phyloP scores from a whole-genome alignment of 2,329 filamentous ascomycete species.

The Epichloe sibirici region DNA sequence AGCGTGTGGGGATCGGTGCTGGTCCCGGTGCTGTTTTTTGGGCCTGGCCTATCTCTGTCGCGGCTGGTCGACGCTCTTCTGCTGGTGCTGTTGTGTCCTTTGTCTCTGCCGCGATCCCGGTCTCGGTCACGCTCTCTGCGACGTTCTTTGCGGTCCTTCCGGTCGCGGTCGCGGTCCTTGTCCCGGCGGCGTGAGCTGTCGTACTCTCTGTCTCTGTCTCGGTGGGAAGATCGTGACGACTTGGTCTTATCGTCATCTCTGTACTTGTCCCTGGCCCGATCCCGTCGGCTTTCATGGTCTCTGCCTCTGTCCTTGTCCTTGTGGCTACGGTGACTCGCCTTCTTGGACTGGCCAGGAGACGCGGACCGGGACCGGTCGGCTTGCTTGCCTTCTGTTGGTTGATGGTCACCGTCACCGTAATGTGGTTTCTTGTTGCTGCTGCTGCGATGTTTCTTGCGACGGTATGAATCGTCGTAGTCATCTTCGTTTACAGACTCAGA shows the following conservation, averaged over 20 bases:
- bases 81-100: conserved; percentile 21
- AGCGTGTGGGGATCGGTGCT: conserved; percentile 49
- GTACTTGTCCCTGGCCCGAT: conserved; percentile 34
- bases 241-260: conserved; percentile 30
- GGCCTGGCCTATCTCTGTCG: conserved; percentile 23
- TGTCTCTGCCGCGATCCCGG: conserved; percentile 15
- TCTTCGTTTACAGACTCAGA: conserved; percentile 39
- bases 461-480: conserved; percentile 32
- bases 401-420: conserved; percentile 32
- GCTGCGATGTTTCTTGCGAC: conserved; percentile 38
- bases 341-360: conserved; percentile 47
- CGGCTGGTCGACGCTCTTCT: conserved; percentile 21
- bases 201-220: conserved; percentile 27
- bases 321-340: conserved; percentile 48
- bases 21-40: conserved; percentile 2
- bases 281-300: conserved; percentile 28
- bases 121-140: conserved; percentile 21
- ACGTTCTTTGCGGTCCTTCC: conserved; percentile 25
- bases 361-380: conserved; percentile 50
- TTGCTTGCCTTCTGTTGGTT: conserved; percentile 28
- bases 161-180: conserved; percentile 21
- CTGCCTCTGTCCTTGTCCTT: conserved; percentile 44
- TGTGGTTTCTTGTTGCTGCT: conserved; percentile 22
- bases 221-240: conserved; percentile 28
- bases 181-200: conserved; percentile 24